Evolutionary conservation across 2,329 filamentous ascomycete species (phyloP).

Genomic region (Botrytis squamosa): DNA sequence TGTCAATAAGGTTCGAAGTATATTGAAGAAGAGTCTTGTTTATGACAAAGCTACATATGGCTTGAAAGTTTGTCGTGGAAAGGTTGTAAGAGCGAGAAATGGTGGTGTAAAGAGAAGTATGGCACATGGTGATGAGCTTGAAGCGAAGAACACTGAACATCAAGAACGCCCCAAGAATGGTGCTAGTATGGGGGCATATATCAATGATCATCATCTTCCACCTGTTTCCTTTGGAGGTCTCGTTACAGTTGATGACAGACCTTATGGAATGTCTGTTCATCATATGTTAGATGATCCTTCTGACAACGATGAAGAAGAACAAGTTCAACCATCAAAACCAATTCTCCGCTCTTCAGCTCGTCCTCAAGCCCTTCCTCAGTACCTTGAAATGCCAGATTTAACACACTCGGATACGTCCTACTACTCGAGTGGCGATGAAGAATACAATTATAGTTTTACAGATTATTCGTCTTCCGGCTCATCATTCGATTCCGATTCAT

Average conservation of each 20-base stretch:
- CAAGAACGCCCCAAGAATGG: conserved; percentile 79
- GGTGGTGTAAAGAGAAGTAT: conserved; percentile 43
- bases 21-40: conserved; percentile 67
- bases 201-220: conserved; percentile 79
- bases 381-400: conserved; percentile 40
- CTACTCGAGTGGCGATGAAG: conserved; percentile 46
- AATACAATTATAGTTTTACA: conserved; percentile 59
- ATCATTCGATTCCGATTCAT: conserved; percentile 22
- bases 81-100: conserved; percentile 60
- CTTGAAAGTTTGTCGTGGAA: conserved; percentile 70
- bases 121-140: conserved; percentile 44
- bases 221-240: conserved; percentile 90
- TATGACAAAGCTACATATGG: conserved; percentile 65
- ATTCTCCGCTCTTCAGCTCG: conserved; percentile 35
- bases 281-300: conserved; percentile 84
- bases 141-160: conserved; percentile 69
- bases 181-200: conserved; percentile 89
- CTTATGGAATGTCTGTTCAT: conserved; percentile 94
- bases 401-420: conserved; percentile 37
- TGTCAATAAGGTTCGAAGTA: conserved; percentile 67
- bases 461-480: conserved; percentile 56
- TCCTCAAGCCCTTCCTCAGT: conserved; percentile 26
- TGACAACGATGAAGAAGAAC: conserved; percentile 44
- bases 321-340: conserved; percentile 34
- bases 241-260: conserved; percentile 77